These are phyloP conservation scores for Aspergillus clavatus DNA, from an alignment of 2,329 filamentous ascomycete species.

Conservation along the genomic window DNA sequence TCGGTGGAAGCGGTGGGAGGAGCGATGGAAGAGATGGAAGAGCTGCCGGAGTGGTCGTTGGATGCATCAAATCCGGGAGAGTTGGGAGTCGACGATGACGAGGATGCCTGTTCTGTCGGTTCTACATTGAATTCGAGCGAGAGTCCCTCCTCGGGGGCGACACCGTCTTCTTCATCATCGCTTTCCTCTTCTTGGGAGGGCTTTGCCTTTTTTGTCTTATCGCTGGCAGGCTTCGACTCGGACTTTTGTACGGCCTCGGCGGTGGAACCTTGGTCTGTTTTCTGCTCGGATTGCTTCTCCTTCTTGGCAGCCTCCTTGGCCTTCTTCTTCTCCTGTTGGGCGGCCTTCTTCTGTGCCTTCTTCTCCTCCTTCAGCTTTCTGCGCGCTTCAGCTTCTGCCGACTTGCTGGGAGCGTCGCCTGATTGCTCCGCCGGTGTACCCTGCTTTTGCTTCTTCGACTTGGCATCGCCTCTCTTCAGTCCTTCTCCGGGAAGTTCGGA, in stretches of 20 bases:
- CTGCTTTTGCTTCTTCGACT: conserved; percentile 54
- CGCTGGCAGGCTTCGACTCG: conserved; percentile 16
- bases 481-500: conserved; percentile 57
- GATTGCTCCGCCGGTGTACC: conserved; percentile 26
- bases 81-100: conserved; percentile 46
- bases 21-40: conserved; percentile 64
- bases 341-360: conserved; percentile 45
- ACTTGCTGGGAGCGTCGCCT: conserved; percentile 18
- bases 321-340: conserved; percentile 48
- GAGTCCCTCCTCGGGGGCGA: conserved; percentile 47
- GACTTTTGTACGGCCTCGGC: conserved; percentile 19
- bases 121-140: conserved; percentile 43
- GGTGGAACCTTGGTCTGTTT: conserved; percentile 16
- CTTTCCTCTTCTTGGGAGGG: conserved; percentile 19
- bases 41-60: conserved; percentile 51
- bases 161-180: conserved; percentile 31
- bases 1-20: conserved; percentile 36
- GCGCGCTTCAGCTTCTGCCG: conserved; percentile 32
- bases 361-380: conserved; percentile 39
- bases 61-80: conserved; percentile 55
- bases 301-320: conserved; percentile 35
- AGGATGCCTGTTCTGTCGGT: conserved; percentile 35
- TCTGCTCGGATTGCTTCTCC: conserved; percentile 33
- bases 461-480: conserved; percentile 46
- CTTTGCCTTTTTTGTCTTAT: conserved; percentile 16